Evolutionary conservation across 2,329 filamentous ascomycete genomes (phyloP), one percentile per base, ranked within the genome.

Genomic region (Ceratocystis lukuohia): DNA sequence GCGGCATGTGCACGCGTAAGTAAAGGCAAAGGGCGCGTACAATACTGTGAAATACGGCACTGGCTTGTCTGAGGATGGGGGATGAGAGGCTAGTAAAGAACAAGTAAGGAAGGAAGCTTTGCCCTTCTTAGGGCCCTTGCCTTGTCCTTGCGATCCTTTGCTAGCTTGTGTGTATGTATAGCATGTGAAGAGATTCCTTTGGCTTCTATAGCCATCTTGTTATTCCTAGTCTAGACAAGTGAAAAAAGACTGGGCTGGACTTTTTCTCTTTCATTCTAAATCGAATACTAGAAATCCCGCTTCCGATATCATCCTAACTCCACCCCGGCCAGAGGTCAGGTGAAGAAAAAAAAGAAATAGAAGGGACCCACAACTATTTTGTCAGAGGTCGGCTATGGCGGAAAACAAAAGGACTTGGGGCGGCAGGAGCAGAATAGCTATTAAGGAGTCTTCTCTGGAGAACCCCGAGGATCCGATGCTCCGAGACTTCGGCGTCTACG

Each of bases 271-370:
- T 59, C 17, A 15, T 44, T 22, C 22, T 28, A 33, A 20, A 22
- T 48, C 17, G 12, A 46, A 22, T 48, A 2, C 48, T 22, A 48
- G 20, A 20, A 59, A 61, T 61, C 20, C 48, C 48, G 33, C 48
- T 65, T 61, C 64, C 64, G 64, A 61, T 37, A 65, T 61, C 53
- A 59, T 65, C 50, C 64, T 61, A 65, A 65, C 4, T 65, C 53
- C 64, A 46, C 30, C 8, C 37, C 37, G 37, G 45, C 30, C 46
- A 7, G 28, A 20, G 25, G 28, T 59, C 28, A 59, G 56, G 28
- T 59, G 56, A 5, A 59, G 28, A 17, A 30, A 41, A 41, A 41
- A 41, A 41, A 41, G 10, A 4, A 41, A 12, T 41, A 41, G 1
- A 15, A 48, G 12, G 20, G 48, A 22, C 50, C 25, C 46, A 48